Evolutionary conservation across 78 protist species (phyloP).

Genomic region (Isochrysis galbana): DNA sequence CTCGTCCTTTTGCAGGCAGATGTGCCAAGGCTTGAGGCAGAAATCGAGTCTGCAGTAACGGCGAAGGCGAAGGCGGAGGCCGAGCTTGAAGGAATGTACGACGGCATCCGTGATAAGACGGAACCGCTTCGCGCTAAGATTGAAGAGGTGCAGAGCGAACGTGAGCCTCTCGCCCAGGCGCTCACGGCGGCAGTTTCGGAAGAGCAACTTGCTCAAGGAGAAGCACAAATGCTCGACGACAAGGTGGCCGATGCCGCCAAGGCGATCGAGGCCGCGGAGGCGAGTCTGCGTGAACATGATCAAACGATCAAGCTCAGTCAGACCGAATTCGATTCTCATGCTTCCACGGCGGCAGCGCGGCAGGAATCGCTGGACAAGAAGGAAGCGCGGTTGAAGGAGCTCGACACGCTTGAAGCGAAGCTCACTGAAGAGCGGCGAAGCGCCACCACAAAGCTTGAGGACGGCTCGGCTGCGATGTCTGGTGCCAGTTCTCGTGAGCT

Average conservation of each 20-base stretch:
- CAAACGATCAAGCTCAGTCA: not conserved
- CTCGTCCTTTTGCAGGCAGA: not conserved
- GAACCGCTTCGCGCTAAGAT: slow-evolving; percentile 33
- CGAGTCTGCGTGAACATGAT: not conserved
- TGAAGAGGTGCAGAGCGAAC: slow-evolving; percentile 14
- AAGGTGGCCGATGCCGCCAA: not conserved
- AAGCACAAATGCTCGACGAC: not conserved
- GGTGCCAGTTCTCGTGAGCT: not conserved
- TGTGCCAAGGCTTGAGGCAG: slow-evolving; percentile 10
- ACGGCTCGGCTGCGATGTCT: not conserved
- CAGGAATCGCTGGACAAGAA: not conserved
- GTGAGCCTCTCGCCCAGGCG: slow-evolving; percentile 15
- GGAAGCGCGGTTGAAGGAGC: not conserved
- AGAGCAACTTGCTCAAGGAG: not conserved
- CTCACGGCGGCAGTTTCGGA: not conserved
- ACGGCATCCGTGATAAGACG: slow-evolving; percentile 47
- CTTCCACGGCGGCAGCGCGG: not conserved
- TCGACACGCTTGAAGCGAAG: not conserved
- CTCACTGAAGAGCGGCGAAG: not conserved
- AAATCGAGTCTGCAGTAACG: not conserved
- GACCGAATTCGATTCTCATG: not conserved
- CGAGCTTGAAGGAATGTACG: slow-evolving; percentile 58
- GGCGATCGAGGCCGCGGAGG: not conserved
- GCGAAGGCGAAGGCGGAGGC: slow-evolving; percentile 33
- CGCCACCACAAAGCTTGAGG: not conserved